phyloP scores from a whole-genome alignment of 2,329 filamentous ascomycete species.

The Lithohypha guttulata region DNA sequence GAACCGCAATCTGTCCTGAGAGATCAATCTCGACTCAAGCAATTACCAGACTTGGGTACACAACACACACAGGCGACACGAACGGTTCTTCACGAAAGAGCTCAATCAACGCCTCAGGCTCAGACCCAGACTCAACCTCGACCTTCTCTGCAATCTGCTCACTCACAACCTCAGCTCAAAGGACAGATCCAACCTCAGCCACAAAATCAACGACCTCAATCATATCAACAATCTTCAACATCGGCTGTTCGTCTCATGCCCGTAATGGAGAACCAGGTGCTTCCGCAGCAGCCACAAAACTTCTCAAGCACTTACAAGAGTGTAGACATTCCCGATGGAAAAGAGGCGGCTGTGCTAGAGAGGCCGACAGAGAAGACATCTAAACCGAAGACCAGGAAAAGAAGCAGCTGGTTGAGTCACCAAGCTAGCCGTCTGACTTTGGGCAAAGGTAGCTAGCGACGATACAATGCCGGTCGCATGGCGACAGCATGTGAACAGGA shows the following conservation, averaged over 20 bases:
- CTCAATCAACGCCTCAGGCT: no score
- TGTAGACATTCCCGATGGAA: neutral
- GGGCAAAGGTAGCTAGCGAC: no score
- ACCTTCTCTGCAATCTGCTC: no score
- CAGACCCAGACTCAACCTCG: no score
- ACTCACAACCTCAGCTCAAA: no score
- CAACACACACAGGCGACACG: no score
- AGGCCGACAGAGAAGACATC: neutral
- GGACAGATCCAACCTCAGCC: no score
- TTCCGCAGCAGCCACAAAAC: neutral
- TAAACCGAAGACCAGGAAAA: neutral
- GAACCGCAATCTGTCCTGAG: neutral
- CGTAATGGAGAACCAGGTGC: neutral
- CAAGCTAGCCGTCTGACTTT: neutral
- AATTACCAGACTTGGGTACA: no score
- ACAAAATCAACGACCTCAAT: no score
- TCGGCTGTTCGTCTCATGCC: neutral
- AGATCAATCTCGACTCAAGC: neutral
- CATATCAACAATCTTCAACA: neutral
- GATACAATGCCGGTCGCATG: no score
- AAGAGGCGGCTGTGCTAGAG: neutral
- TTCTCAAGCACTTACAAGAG: neutral
- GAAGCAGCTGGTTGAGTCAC: constrained; percentile 1
- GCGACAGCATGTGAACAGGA: no score
- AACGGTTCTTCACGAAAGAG: no score